Evolutionary conservation across 2,329 filamentous ascomycete genomes (phyloP).

Genomic region (Akanthomyces lecanii): DNA sequence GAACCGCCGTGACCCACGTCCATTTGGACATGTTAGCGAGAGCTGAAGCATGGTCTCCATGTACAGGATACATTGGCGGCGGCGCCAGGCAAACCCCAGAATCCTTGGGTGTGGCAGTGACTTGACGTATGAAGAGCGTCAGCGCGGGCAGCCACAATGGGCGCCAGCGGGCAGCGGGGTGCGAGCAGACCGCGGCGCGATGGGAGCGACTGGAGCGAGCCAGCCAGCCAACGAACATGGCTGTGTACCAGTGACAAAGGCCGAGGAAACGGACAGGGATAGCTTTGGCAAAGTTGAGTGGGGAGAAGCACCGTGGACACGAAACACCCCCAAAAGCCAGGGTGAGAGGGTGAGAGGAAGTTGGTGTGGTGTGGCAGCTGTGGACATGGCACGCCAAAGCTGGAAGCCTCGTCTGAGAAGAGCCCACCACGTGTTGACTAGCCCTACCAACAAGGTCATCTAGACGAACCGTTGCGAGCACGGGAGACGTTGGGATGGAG

Average conservation of each 20-base stretch:
- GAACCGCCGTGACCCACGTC: constrained; percentile 12
- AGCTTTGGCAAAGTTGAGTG: constrained; percentile 7
- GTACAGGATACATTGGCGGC: constrained; percentile 15
- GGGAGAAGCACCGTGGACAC: constrained; percentile 6
- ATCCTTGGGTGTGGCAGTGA: constrained; percentile 1
- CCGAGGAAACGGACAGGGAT: constrained; percentile 8
- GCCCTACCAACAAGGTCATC: constrained; percentile 11
- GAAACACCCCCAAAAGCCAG: constrained; percentile 3
- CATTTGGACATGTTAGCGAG: constrained; percentile 10
- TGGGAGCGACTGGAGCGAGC: background rate
- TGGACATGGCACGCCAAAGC: constrained; percentile 12
- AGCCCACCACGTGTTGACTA: constrained; percentile 16
- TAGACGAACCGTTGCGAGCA: background rate
- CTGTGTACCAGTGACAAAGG: constrained; percentile 14
- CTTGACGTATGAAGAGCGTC: constrained; percentile 8
- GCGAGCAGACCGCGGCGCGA: background rate
- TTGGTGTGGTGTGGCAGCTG: constrained; percentile 12
- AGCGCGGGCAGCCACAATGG: constrained; percentile 11
- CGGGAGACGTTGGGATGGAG: background rate
- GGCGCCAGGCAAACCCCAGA: constrained; percentile 13
- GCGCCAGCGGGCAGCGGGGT: background rate
- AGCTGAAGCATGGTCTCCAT: constrained; percentile 9
- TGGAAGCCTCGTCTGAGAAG: constrained; percentile 17
- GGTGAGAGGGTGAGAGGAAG: background rate
- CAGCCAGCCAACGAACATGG: constrained; percentile 14